Base-by-base conservation (phyloP, 2,329 filamentous ascomycete species). In the Aspergillus sp. region DNA sequence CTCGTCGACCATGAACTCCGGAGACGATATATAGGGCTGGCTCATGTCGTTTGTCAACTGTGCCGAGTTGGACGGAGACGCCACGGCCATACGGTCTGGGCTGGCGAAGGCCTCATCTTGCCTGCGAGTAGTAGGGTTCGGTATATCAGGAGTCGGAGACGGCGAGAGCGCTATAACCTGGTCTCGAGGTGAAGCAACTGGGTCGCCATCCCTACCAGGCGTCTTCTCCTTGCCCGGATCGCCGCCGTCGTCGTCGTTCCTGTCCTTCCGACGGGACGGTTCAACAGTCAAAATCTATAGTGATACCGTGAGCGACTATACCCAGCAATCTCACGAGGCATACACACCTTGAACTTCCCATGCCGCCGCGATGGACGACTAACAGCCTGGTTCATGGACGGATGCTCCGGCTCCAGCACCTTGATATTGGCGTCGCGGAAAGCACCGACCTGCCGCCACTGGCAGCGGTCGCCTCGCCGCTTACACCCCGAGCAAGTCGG, bases 361-460 rank as follows among this genome's bases (percentile, higher is more conserved):
- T 65, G 64, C 7, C 63, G 61, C 9, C 26, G 42, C n/a, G 47
- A 51, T 20, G 55, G 62, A 24, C 60, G 57, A 43, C 49, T 58
- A 42, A 56, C 61, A 22, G 56, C 55, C 54, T 68, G 66, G 18
- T 61, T 68, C 68, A 71, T 72, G 0, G 69, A 71, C 8, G 68
- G 68, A 59, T 71, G 68, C 44, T 68, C 64, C 3, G 67, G 58
- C 39, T 64, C 66, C 17, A 71, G 51, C 15, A 66, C 57, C 47
- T 62, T 72, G 49, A 70, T 67, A 57, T 72, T 71, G 36, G 65
- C 63, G 53, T 69, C 67, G 12, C 66, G 66, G 47, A 72, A 73
- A 6, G 64, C 66, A 22, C 70, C 67, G 22, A 71, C 61, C 52
- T 67, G 53, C 11, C 67, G 65, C 71, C 70, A 71, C 56, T 70